These are phyloP conservation scores for Opeltia flavorubescens DNA, from an alignment of 495 filamentous ascomycete species.

Conservation along the genomic window DNA sequence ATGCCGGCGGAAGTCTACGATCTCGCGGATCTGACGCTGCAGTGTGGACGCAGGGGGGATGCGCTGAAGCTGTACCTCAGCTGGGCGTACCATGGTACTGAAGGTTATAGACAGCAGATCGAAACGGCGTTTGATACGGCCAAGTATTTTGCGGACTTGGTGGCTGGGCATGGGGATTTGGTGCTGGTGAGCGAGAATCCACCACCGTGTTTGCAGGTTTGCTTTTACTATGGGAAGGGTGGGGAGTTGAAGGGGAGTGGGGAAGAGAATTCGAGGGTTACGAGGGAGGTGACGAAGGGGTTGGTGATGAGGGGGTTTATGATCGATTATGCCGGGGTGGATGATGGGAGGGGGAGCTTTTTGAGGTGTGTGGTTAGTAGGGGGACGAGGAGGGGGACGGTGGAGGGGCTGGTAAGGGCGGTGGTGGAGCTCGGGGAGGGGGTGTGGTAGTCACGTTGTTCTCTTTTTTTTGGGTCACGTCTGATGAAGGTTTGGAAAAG, in stretches of 20 bases:
- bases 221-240: constrained; percentile 69
- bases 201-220: constrained; percentile 84
- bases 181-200: constrained; percentile 59
- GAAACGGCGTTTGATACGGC: constrained; percentile 56
- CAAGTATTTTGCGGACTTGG: constrained; percentile 42
- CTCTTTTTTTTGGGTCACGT: not conserved
- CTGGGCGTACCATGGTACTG: constrained; percentile 76
- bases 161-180: constrained; percentile 44
- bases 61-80: constrained; percentile 71
- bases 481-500: not conserved
- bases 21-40: constrained; percentile 83
- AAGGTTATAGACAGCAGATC: constrained; percentile 47
- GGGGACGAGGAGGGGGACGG: constrained; percentile 53
- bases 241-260: constrained; percentile 34
- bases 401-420: constrained; percentile 62
- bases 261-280: constrained; percentile 56
- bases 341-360: constrained; percentile 55
- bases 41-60: constrained; percentile 81
- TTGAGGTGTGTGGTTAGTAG: constrained; percentile 82
- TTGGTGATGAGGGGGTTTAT: constrained; percentile 72
- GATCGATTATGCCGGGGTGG: constrained; percentile 69
- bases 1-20: constrained; percentile 54
- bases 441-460: constrained; percentile 15
- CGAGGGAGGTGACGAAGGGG: constrained; percentile 46
- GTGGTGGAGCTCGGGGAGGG: constrained; percentile 51